Evolutionary conservation across 179 eudicot genomes (phyloP).

Genomic region (Beta lomatogona): DNA sequence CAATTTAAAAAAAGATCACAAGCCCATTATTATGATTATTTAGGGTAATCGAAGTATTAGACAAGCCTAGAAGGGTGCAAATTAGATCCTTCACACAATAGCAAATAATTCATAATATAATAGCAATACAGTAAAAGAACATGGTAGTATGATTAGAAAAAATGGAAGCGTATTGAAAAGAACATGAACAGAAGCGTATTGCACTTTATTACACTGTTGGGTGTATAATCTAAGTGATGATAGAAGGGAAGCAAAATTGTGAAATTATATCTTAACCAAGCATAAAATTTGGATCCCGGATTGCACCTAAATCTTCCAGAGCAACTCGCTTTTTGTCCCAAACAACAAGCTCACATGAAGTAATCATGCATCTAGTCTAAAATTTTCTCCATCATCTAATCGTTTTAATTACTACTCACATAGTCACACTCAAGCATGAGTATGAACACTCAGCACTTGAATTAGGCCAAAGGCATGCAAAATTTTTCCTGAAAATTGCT

Average conservation of each 20-base stretch:
- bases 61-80: background rate
- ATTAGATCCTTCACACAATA: too few relatives aligned
- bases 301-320: background rate
- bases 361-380: background rate
- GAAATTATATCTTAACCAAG: background rate
- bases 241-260: background rate
- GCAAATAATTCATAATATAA: too few relatives aligned
- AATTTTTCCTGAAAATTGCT: background rate
- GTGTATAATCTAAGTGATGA: background rate
- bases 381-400: background rate
- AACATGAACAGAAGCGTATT: too few relatives aligned
- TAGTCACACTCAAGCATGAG: background rate
- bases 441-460: background rate
- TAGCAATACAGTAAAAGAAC: too few relatives aligned
- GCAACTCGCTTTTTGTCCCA: background rate
- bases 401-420: background rate
- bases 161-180: too few relatives aligned
- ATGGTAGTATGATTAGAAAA: too few relatives aligned
- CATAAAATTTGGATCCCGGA: background rate
- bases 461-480: background rate
- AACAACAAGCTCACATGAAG: background rate
- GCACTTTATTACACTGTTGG: background rate
- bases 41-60: too few relatives aligned
- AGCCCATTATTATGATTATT: too few relatives aligned
- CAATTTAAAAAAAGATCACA: too few relatives aligned